Percentiles rank a stretch among this genome's conserved stretches.
Conservation (phyloP, 2,329 filamentous ascomycete genomes). For the Keithomyces neogunnii region DNA sequence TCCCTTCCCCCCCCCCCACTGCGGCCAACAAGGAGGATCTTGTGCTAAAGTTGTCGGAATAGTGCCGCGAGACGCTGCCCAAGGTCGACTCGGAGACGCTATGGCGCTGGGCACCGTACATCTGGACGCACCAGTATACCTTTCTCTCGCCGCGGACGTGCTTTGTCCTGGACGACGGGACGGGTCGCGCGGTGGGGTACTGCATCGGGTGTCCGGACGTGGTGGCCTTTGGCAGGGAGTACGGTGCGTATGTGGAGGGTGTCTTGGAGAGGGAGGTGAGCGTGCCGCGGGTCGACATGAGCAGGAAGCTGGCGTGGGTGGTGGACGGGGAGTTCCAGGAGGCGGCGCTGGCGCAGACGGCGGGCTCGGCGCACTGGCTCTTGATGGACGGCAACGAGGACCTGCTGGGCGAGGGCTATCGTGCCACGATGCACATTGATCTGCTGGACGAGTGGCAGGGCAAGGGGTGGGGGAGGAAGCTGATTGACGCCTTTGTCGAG, state of each 20-base stretch:
- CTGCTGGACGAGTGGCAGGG: conserved; percentile 33
- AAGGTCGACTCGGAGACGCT: conserved; percentile 25
- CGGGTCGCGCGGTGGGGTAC: conserved; percentile 37
- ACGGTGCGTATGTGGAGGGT: conserved; percentile 27
- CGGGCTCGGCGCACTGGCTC: conserved; percentile 31
- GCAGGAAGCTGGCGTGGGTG: conserved; percentile 22
- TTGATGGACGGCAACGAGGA: conserved; percentile 27
- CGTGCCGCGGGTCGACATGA: conserved; percentile 12
- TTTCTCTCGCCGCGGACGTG: conserved; percentile 34
- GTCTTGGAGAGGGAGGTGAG: conserved; percentile 23
- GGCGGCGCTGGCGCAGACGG: conserved; percentile 29
- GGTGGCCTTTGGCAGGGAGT: conserved; percentile 26
- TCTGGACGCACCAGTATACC: conserved; percentile 44
- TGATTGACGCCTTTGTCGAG: conserved; percentile 33
- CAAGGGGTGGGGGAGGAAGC: conserved; percentile 33
- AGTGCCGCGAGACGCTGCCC: conserved; percentile 41
- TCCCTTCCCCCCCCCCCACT: background rate
- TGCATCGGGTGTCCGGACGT: conserved; percentile 38
- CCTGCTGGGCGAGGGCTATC: conserved; percentile 21
- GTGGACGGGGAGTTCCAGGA: conserved; percentile 16
- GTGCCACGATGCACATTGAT: conserved; percentile 42
- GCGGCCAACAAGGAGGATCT: too few relatives aligned
- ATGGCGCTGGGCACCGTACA: conserved; percentile 33
- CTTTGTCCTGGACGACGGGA: conserved; percentile 40
- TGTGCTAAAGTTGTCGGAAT: background rate